These are phyloP conservation scores for Boletus sensibilis DNA, from an alignment of 768 basidiomycete genomes.

Conservation along the genomic window DNA sequence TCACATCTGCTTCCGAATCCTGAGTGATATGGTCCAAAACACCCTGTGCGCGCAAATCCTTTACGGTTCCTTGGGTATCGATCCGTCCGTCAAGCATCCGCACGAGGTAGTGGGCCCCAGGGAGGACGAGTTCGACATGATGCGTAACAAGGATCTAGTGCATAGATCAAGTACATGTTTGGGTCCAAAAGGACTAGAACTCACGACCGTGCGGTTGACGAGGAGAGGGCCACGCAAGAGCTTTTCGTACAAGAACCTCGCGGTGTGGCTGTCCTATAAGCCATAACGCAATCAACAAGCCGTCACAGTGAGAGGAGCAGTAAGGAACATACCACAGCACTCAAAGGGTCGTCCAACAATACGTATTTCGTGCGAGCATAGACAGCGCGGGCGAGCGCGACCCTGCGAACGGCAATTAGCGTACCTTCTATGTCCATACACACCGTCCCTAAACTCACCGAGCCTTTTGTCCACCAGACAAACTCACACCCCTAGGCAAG, in stretches of 20 bases:
- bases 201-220: conserved; percentile 63
- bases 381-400: conserved; percentile 80
- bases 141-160: conserved; percentile 71
- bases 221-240: conserved; percentile 68
- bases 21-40: conserved; percentile 60
- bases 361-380: conserved; percentile 71
- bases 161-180: background rate
- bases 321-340: conserved; percentile 63
- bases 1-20: conserved; percentile 47
- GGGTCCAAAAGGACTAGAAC: conserved; percentile 9
- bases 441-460: conserved; percentile 42
- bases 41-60: conserved; percentile 61
- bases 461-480: conserved; percentile 84
- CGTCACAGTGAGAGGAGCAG: background rate
- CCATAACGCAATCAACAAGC: background rate
- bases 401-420: conserved; percentile 39
- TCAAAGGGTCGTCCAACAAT: conserved; percentile 78
- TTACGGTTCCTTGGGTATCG: conserved; percentile 67
- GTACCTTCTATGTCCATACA: background rate
- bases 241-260: conserved; percentile 59
- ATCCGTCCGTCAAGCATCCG: conserved; percentile 82
- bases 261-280: conserved; percentile 63
- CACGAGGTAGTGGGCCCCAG: conserved; percentile 68
- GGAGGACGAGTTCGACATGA: conserved; percentile 79
- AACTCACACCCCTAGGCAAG: conserved; percentile 56